Evolutionary conservation across 306 rosid genomes (phyloP).

Genomic region (Rosa persica): DNA sequence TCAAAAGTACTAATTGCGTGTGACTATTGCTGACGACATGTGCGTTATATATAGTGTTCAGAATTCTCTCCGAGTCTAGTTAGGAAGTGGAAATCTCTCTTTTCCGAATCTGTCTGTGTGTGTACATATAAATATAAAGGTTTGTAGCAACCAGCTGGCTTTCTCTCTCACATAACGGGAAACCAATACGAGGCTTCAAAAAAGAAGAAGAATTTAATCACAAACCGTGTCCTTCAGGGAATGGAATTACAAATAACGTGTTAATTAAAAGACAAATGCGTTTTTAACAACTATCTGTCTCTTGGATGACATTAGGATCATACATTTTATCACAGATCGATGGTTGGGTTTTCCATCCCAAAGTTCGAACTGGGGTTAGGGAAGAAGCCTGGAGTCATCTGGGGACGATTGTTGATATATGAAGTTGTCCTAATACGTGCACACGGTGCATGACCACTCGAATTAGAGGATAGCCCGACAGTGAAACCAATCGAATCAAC

Average conservation of each 20-base stretch:
- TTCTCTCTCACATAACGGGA: not conserved
- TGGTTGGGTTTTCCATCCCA: too few relatives aligned
- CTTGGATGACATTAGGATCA: not conserved
- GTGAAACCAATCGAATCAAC: too few relatives aligned
- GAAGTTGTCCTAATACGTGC: not conserved
- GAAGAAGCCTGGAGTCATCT: not conserved
- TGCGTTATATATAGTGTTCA: too few relatives aligned
- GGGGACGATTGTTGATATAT: not conserved
- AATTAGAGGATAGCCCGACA: not conserved
- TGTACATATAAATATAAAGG: too few relatives aligned
- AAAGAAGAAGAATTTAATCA: too few relatives aligned
- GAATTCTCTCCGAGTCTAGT: not conserved
- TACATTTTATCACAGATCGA: too few relatives aligned
- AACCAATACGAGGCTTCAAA: not conserved
- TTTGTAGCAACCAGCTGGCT: too few relatives aligned
- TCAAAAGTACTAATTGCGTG: not conserved
- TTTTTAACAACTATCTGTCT: not conserved
- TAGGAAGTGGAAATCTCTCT: not conserved
- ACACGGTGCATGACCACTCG: not conserved
- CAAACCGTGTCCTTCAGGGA: not conserved
- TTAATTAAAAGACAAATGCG: too few relatives aligned
- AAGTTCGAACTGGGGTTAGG: not conserved
- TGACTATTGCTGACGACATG: not conserved
- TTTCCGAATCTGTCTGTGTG: too few relatives aligned
- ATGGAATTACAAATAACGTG: too few relatives aligned